These are phyloP conservation scores for Epicoccum nigrum DNA, from an alignment of 2,329 filamentous ascomycete species.

Conservation along the genomic window DNA sequence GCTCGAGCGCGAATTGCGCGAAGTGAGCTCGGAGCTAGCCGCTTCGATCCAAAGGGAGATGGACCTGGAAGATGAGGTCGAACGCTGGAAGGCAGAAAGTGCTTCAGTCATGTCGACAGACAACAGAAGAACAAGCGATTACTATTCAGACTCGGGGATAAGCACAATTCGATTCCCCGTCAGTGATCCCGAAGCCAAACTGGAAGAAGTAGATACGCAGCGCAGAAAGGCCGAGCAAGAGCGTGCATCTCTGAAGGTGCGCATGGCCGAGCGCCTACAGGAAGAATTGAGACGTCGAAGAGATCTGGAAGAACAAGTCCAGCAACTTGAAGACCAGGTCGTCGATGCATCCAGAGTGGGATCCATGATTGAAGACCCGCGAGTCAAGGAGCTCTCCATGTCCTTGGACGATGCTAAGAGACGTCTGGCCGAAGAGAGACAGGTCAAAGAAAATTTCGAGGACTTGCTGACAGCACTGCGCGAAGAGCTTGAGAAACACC, in stretches of 20 bases:
- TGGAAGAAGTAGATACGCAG: conserved; percentile 79
- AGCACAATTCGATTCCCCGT: conserved; percentile 79
- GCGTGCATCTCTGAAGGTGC: conserved; percentile 82
- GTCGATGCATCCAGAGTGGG: conserved; percentile 39
- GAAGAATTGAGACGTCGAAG: conserved; percentile 80
- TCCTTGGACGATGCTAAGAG: conserved; percentile 83
- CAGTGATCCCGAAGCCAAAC: conserved; percentile 62
- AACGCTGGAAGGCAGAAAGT: conserved; percentile 80
- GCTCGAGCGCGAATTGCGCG: conserved; percentile 91
- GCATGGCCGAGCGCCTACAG: conserved; percentile 84
- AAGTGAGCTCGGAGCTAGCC: conserved; percentile 91
- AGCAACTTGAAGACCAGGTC: conserved; percentile 78
- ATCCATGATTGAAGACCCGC: conserved; percentile 49
- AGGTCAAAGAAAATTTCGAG: conserved; percentile 91
- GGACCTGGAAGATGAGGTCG: conserved; percentile 93
- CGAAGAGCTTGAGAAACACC: conserved; percentile 78
- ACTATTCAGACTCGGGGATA: conserved; percentile 95
- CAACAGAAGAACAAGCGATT: conserved; percentile 87
- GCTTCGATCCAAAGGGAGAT: conserved; percentile 93
- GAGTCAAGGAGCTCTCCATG: conserved; percentile 78
- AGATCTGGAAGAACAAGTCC: conserved; percentile 81
- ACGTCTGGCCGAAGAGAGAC: conserved; percentile 81
- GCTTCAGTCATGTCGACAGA: conserved; percentile 61
- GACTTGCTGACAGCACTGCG: conserved; percentile 85
- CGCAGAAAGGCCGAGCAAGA: conserved; percentile 88